These are phyloP conservation scores for Hemileccinum rubropunctum DNA, from an alignment of 768 basidiomycete genomes.

Conservation along the genomic window DNA sequence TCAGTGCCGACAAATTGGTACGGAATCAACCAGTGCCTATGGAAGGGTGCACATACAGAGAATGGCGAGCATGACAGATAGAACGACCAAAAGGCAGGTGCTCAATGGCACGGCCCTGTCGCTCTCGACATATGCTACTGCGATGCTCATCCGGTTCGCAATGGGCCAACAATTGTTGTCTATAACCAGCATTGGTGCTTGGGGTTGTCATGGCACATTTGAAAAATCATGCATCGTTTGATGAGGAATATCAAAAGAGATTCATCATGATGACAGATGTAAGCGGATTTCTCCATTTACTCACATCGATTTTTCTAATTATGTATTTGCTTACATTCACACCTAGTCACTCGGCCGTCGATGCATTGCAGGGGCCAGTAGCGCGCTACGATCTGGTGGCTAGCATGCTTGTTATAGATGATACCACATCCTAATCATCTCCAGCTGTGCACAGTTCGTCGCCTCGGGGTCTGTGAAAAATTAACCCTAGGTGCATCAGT, in stretches of 20 bases:
- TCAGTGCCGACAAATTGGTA: conserved; percentile 49
- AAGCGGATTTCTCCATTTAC: conserved; percentile 20
- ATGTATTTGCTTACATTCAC: neutral
- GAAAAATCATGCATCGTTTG: conserved; percentile 62
- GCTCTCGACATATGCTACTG: conserved; percentile 62
- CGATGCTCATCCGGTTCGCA: conserved; percentile 51
- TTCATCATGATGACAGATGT: conserved; percentile 88
- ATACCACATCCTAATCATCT: no score
- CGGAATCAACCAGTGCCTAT: conserved; percentile 17
- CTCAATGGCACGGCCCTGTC: conserved; percentile 37
- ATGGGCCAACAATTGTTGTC: conserved; percentile 56
- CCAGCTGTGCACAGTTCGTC: no score
- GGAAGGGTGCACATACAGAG: neutral
- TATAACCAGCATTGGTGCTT: conserved; percentile 51
- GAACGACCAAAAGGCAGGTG: neutral
- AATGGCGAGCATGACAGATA: conserved; percentile 4
- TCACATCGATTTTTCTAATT: neutral
- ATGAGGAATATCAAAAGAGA: conserved; percentile 82
- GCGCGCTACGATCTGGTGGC: no score
- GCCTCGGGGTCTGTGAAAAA: no score
- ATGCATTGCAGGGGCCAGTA: no score
- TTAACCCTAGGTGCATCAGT: no score
- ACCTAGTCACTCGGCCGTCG: no score
- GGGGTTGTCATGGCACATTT: conserved; percentile 59
- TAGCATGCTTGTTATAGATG: no score